Conservation (phyloP, 2,329 filamentous ascomycete species). For the Zasmidium angulare region DNA sequence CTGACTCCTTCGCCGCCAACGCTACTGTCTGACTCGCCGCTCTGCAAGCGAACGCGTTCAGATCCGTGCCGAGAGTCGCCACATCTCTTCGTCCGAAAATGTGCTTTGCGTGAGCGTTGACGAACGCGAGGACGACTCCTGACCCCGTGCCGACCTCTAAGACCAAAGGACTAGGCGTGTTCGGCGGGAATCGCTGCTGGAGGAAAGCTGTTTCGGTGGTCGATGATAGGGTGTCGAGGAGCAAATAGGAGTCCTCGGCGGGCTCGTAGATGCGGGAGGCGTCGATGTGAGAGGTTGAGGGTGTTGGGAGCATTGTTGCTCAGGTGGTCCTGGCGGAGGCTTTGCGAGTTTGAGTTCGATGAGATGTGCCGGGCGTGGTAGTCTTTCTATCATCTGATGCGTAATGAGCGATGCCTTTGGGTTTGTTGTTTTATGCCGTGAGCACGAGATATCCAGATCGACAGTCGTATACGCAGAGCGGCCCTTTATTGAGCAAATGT, state of each 20-base stretch:
- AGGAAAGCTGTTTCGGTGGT: conserved; percentile 68
- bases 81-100: conserved; percentile 73
- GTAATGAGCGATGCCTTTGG: not conserved
- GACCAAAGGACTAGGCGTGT: conserved; percentile 54
- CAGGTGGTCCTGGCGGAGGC: not conserved
- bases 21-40: conserved; percentile 70
- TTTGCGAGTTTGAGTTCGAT: too few relatives aligned
- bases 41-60: conserved; percentile 79
- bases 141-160: conserved; percentile 90
- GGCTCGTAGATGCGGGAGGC: conserved; percentile 92
- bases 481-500: not conserved
- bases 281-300: conserved; percentile 85
- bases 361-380: too few relatives aligned
- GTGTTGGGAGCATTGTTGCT: conserved; percentile 95
- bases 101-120: conserved; percentile 68
- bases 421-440: too few relatives aligned
- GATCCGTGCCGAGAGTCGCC: conserved; percentile 75
- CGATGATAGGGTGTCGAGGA: conserved; percentile 86
- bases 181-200: conserved; percentile 55
- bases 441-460: not conserved
- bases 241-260: conserved; percentile 90
- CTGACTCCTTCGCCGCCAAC: conserved; percentile 41
- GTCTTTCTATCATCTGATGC: not conserved
- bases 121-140: conserved; percentile 88
- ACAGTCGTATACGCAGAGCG: not conserved